Base-by-base conservation (phyloP, 345 rosid genomes). In the Eutrema heterophyllum region DNA sequence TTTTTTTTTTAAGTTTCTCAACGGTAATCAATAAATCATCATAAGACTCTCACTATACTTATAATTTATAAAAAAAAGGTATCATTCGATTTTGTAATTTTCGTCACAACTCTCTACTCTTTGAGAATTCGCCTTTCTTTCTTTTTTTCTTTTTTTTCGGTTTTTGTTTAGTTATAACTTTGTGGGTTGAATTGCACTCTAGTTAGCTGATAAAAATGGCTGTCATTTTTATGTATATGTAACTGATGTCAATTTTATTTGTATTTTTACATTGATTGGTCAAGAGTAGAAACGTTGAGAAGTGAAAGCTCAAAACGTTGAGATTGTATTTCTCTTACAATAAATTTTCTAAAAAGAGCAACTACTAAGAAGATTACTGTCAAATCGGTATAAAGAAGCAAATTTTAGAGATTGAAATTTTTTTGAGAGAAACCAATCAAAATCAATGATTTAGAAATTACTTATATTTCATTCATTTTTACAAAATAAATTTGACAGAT, bases 21-120 rank as follows among this genome's bases (percentile, higher is more conserved):
- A 76, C 58, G 70, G 70, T 76, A 68, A 69, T 61, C 70, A 76
- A 69, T 76, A 69, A 69, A 63, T 27, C 43, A 35, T 26, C 60
- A 59, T 67, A 52, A 41, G 10, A 2, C 5, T 67, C 7, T 67
- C 62, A 50, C 7, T 41, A 51, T 26, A 61, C 74, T 70, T 64
- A 18, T 55, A n/a, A 49, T 66, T 18, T 1, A 1, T 12, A 12
- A 6, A 35, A 43, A 49, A 41, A 39, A 6, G 4, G 55, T 32
- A 70, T 32, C 53, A 71, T 71, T 64, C 32, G 53, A 70, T 70
- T 71, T 50, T 70, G 52, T 64, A 57, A 50, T 65, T 36, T 56
- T 5, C 9, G 36, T 59, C 56, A 51, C 54, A 5, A 46, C 36
- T n/a, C 70, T 69, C 26, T 56, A 32, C 35, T 64, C 64, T 45